These are phyloP conservation scores for Geotrichum siamense DNA, from an alignment of 1,139 yeast species.

Conservation along the genomic window DNA sequence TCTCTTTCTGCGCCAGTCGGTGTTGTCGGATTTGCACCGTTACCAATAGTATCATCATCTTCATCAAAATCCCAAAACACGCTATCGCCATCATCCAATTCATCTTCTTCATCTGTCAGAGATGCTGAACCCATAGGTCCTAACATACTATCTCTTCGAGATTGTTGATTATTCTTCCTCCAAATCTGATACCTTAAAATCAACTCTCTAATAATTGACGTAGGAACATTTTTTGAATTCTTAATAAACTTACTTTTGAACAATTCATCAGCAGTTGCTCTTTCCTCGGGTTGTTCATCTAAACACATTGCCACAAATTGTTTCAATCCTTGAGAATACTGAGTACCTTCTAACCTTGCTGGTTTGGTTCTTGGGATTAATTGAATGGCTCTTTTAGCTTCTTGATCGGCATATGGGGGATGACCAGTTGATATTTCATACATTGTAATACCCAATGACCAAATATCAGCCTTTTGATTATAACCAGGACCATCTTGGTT, in stretches of 20 bases:
- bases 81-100: conserved; percentile 42
- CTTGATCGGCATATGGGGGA: conserved; percentile 95
- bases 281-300: conserved; percentile 85
- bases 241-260: conserved; percentile 65
- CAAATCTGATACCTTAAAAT: conserved; percentile 71
- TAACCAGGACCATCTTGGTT: conserved; percentile 83
- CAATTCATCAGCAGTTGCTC: conserved; percentile 82
- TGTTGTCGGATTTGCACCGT: conserved; percentile 41
- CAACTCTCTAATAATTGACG: conserved; percentile 59
- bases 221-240: conserved; percentile 52
- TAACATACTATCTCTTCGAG: conserved; percentile 28
- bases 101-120: conserved; percentile 22
- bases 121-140: conserved; percentile 23
- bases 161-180: conserved; percentile 36
- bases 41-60: neutral
- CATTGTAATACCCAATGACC: conserved; percentile 91
- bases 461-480: conserved; percentile 80
- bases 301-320: conserved; percentile 87
- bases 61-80: conserved; percentile 84
- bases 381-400: conserved; percentile 91
- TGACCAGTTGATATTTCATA: conserved; percentile 95
- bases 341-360: conserved; percentile 86
- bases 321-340: conserved; percentile 64
- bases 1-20: neutral
- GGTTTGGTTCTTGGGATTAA: conserved; percentile 89